Evolutionary conservation across 2,329 filamentous ascomycete species (phyloP).

Genomic region (Penicillium sp.): DNA sequence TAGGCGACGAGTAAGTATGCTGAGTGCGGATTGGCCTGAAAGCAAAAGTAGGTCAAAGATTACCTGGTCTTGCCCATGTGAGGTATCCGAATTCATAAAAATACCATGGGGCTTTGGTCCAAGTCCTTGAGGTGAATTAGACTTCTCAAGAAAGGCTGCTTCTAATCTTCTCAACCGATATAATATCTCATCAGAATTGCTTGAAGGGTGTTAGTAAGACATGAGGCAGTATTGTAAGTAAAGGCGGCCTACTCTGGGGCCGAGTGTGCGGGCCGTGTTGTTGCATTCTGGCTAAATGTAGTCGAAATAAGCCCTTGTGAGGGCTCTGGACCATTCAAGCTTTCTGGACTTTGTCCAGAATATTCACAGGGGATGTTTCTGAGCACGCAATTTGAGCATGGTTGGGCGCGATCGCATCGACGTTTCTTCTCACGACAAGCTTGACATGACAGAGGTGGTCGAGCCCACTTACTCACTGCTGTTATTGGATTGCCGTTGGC

Average conservation of each 20-base stretch:
- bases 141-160: conserved; percentile 3
- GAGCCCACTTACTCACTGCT: conserved; percentile 32
- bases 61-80: not conserved
- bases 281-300: not conserved
- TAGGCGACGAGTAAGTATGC: not conserved
- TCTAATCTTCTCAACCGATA: conserved; percentile 13
- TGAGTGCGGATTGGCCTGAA: not conserved
- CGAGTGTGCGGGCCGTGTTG: not conserved
- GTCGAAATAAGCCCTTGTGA: not conserved
- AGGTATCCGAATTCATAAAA: not conserved
- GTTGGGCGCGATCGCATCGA: conserved; percentile 22
- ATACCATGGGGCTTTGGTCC: not conserved
- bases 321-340: not conserved
- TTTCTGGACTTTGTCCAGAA: conserved; percentile 3
- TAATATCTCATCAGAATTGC: conserved; percentile 12
- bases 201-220: not conserved
- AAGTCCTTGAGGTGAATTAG: not conserved
- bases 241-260: not conserved
- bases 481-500: conserved; percentile 23
- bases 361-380: conserved; percentile 21
- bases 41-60: not conserved
- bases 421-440: conserved; percentile 24
- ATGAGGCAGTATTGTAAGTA: not conserved
- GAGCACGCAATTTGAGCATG: conserved; percentile 23
- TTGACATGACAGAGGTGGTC: conserved; percentile 17